Evolutionary conservation across 768 basidiomycete species (phyloP), one percentile per base, ranked within the genome.

Genomic region (Leccinum boreale): DNA sequence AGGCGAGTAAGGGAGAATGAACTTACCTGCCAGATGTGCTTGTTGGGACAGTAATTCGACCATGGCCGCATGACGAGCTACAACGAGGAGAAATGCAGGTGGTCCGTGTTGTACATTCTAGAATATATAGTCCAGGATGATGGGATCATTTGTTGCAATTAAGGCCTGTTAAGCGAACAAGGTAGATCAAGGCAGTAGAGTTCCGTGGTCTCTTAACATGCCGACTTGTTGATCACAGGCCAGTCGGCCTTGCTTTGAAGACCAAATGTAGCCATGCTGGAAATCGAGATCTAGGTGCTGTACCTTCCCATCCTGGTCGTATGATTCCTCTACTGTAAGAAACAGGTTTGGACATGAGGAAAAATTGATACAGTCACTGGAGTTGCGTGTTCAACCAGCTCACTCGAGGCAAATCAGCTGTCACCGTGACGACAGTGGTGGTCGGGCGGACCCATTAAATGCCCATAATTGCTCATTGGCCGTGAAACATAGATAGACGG

Each of bases 11-110:
- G 6, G 9, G 11, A 3, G 1, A 47, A 46, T 36, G 21, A n/a
- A 57, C 64, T 46, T 64, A 50, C 64, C 62, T 52, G 39, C 42
- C 17, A 19, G 14, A 19, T 24, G 35, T 28, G 53, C n/a, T 44
- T 47, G 31, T 36, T 23, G 42, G 53, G 24, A 21, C 24, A 28
- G 35, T 31, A 49, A 24, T 10, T 35, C 9, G 55, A 42, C 39
- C 50, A 28, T 33, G 42, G 31, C 36, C 10, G 52, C 62, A 63
- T 63, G 9, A 49, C n/a, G 48, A 39, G 33, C 24, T 17, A 28
- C 19, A 46, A 29, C 24, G 24, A 44, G 3, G 52, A 9, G 11
- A 14, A 28, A 29, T 50, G 29, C n/a, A 11, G 11, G 28, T n/a
- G 19, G 49, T 12, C 17, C 17, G n/a, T 26, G 49, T 29, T 3